phyloP scores from a whole-genome alignment of 208 protist genomes.

The Trypanosoma theileri region DNA sequence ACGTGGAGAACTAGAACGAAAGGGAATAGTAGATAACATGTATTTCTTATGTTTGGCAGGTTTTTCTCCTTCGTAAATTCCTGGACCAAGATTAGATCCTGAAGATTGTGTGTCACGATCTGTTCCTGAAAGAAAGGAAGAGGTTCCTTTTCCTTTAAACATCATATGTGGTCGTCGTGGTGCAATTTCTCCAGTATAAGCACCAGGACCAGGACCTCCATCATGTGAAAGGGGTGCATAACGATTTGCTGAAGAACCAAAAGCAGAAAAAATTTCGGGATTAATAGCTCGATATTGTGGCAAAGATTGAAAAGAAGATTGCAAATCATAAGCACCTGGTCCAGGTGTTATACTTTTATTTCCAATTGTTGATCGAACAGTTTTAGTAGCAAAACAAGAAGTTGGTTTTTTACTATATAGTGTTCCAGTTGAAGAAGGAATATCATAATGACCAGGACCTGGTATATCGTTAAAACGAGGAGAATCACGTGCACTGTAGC shows the following conservation, averaged over 20 bases:
- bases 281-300: slow-evolving; percentile 28
- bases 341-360: slow-evolving; percentile 45
- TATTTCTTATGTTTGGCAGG: slow-evolving; percentile 30
- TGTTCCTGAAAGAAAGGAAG: slow-evolving; percentile 52
- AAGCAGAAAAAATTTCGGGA: slow-evolving; percentile 48
- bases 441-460: slow-evolving; percentile 77
- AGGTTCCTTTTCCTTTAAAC: slow-evolving; percentile 31
- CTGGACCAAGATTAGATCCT: slow-evolving; percentile 52
- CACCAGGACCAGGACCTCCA: slow-evolving; percentile 63
- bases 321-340: slow-evolving; percentile 72
- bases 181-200: slow-evolving; percentile 75
- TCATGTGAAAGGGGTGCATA: slow-evolving; percentile 25
- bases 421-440: slow-evolving; percentile 18
- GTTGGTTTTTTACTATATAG: slow-evolving; percentile 66
- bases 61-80: slow-evolving; percentile 45
- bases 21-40: slow-evolving; percentile 40
- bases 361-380: slow-evolving; percentile 29
- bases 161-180: slow-evolving; percentile 46
- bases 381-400: slow-evolving; percentile 81
- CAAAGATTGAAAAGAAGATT: slow-evolving; percentile 28
- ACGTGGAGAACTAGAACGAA: slow-evolving; percentile 59
- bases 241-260: slow-evolving; percentile 60
- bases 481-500: slow-evolving; percentile 51
- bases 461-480: slow-evolving; percentile 34
- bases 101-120: slow-evolving; percentile 38